These are phyloP conservation scores for Fusarium buxicola DNA, from an alignment of 2,329 filamentous ascomycete species.

Conservation along the genomic window DNA sequence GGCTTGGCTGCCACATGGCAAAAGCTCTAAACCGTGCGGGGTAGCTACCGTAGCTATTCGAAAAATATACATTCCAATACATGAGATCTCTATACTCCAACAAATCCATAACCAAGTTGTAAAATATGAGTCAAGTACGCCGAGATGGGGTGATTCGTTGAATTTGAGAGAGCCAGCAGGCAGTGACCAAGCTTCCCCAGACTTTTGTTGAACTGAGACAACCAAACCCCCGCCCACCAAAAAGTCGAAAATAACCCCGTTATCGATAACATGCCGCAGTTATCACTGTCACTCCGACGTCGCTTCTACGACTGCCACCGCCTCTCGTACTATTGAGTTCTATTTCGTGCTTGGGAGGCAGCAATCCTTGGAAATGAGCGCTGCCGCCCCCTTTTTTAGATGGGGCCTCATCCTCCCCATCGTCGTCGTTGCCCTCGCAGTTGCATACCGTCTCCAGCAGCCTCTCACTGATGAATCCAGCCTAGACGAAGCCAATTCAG, in stretches of 20 bases:
- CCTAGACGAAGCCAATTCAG: slow-evolving; percentile 6
- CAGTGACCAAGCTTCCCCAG: not conserved
- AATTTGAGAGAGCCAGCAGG: not conserved
- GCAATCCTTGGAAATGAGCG: slow-evolving; percentile 15
- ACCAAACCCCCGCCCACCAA: slow-evolving; percentile 22
- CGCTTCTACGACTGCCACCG: slow-evolving; percentile 1
- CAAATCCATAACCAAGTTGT: no score
- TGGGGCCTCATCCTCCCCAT: slow-evolving; percentile 49
- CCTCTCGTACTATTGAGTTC: not conserved
- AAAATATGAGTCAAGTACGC: not conserved
- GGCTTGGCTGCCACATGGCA: slow-evolving; percentile 9
- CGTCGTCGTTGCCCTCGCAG: slow-evolving; percentile 49
- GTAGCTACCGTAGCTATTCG: not conserved
- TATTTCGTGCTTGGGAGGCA: not conserved
- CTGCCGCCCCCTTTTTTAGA: slow-evolving; percentile 30
- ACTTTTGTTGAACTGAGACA: not conserved
- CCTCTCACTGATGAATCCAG: slow-evolving; percentile 24
- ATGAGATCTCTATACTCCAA: no score
- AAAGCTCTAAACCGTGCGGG: not conserved
- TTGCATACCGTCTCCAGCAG: slow-evolving; percentile 47
- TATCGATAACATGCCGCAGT: slow-evolving; percentile 35
- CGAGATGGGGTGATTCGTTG: not conserved
- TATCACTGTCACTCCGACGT: slow-evolving; percentile 20
- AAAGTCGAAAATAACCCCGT: slow-evolving; percentile 8
- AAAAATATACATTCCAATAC: no score